Base-by-base conservation (phyloP, 2,329 filamentous ascomycete species). In the Calonectria naviculata region DNA sequence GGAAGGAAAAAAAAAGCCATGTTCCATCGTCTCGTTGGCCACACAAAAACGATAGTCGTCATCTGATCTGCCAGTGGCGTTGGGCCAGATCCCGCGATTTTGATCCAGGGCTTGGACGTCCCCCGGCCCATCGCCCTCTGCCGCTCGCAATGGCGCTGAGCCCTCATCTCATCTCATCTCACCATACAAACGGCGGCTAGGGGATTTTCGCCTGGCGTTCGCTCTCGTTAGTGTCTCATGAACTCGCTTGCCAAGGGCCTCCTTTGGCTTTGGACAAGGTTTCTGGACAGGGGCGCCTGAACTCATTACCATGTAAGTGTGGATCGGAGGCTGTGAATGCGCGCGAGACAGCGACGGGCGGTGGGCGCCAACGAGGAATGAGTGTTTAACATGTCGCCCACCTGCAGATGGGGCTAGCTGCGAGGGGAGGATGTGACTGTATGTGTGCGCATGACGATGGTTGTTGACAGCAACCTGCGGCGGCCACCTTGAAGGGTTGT, bases 151-250 rank as follows among this genome's bases (percentile, higher is more conserved):
- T 52, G 26, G 47, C 60, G 19, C n/a, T 47, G 60, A 19, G 28
- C 60, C 38, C 21, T 58, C 52, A 58, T 58, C 52, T 47, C 41
- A 46, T 63, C 42, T 52, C 62, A 65, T 54, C 62, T 65, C 44
- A 42, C 62, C 34, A 52, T 41, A 24, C 62, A 36, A 65, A 65
- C 62, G 62, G 62, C 62, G 62, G 62, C 62, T 65, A 65, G 36
- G 41, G 47, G 62, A 65, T 65, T 54, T 49, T 65, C 38, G 60
- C n/a, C 42, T 49, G 42, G 29, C 17, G 29, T 31, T 47, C 28
- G 29, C 60, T 44, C 58, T 63, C 60, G 41, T 63, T 44, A 31
- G 60, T 63, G 28, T 19, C 29, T 36, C 42, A 38, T 65, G 36
- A 46, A 42, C 58, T 42, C 58, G 44, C 38, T 62, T 41, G 3